phyloP scores from a whole-genome alignment of 306 rosid species.

The Rosa multiflora region DNA sequence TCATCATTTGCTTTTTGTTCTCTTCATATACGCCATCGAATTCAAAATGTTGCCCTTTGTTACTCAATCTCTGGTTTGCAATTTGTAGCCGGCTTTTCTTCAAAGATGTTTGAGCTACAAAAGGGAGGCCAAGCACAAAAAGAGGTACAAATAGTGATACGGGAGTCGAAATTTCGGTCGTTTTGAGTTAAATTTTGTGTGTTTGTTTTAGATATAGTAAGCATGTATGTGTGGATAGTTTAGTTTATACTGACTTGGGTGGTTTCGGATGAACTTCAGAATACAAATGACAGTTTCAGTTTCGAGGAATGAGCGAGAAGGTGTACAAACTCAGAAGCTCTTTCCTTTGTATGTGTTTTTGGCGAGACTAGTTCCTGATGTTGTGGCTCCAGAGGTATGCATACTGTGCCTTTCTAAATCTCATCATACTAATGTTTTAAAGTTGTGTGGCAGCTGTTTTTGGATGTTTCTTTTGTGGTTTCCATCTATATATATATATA shows the following conservation, averaged over 20 bases:
- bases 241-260: conserved; percentile 22
- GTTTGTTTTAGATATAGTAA: background rate
- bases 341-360: conserved; percentile 69
- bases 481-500: background rate
- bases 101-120: conserved; percentile 76
- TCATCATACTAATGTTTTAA: background rate
- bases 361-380: conserved; percentile 56
- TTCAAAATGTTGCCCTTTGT: background rate
- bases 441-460: background rate
- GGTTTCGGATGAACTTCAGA: conserved; percentile 45
- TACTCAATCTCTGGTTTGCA: conserved; percentile 27
- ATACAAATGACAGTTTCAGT: conserved; percentile 60
- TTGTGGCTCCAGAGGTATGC: conserved; percentile 53
- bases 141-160: conserved; percentile 43
- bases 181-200: background rate
- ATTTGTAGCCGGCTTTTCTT: conserved; percentile 62
- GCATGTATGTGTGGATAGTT: background rate
- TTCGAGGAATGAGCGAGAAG: conserved; percentile 37
- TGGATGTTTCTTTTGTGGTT: background rate
- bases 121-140: conserved; percentile 59
- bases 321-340: conserved; percentile 33
- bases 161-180: background rate
- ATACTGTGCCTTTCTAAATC: background rate
- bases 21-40: background rate
- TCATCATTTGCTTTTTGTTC: background rate